Evolutionary conservation across 352 stramenopile genomes (phyloP), one percentile per base, ranked within the genome.

Genomic region (Globisporangium radiosum): DNA sequence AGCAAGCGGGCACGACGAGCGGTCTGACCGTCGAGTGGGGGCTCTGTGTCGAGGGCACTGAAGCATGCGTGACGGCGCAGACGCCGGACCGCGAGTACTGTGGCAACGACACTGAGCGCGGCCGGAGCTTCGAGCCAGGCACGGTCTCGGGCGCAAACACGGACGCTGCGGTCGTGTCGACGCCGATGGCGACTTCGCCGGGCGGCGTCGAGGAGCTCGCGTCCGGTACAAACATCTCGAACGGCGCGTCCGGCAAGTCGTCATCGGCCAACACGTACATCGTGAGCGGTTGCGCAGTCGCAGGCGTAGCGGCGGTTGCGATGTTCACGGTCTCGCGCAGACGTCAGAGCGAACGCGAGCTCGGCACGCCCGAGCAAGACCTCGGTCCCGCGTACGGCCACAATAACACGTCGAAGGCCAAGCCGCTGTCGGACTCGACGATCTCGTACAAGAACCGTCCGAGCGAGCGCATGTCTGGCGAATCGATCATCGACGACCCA

Each of bases 251-350:
- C 13, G 19, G n/a, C 14, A 8, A 57, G 25, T 61, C 64, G n/a
- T 57, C 65, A 39, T 66, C 57, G 0, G 52, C 75, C 47, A 69
- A 38, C 9, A 56, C 60, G 10, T 52, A 57, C 57, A 56, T 75
- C 11, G 65, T 63, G 15, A 54, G 67, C 10, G 66, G 68, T 36
- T 72, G 67, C 49, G 67, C 57, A 0, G 60, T 78, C 37, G 71
- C 57, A 0, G 63, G 50, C 4, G 56, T 76, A 14, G 71, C 65
- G 51, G 69, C 64, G 5, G 52, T 83, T 25, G 71, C 62, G 2
- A 63, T 80, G n/a, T 72, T 85, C 51, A 60, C 72, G 7, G 66
- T 71, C 19, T 51, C 76, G 10, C 71, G 69, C 19, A 74, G 62
- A 15, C 54, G 67, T 37, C 56, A 66, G 47, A 62, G 45, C 53